These are phyloP conservation scores for Bipolaris cookei DNA, from an alignment of 2,329 filamentous ascomycete species.

Conservation along the genomic window DNA sequence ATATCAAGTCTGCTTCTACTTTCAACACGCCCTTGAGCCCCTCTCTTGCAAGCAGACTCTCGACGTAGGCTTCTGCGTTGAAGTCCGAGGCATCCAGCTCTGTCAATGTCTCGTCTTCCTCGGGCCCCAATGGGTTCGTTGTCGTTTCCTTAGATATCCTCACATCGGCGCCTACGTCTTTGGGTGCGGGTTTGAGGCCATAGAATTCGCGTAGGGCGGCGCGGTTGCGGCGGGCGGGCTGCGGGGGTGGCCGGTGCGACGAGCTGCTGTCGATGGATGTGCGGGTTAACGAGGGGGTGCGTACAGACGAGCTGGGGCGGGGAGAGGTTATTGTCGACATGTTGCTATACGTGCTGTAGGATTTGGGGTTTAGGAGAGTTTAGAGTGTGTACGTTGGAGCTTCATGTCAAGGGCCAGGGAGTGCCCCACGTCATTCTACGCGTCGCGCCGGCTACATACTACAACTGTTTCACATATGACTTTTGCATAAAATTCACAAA, in stretches of 20 bases:
- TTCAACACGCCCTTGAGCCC: conserved; percentile 72
- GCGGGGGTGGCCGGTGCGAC: conserved; percentile 33
- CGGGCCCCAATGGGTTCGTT: conserved; percentile 41
- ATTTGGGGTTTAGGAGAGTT: neutral
- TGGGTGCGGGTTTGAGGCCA: conserved; percentile 68
- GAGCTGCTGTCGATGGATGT: conserved; percentile 65
- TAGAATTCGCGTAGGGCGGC: conserved; percentile 93
- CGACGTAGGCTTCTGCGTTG: conserved; percentile 72
- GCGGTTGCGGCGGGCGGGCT: conserved; percentile 71
- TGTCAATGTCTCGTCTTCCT: conserved; percentile 63
- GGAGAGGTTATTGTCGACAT: conserved; percentile 68
- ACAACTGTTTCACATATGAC: neutral
- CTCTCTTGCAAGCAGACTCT: conserved; percentile 65
- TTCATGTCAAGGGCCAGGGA: conserved; percentile 31
- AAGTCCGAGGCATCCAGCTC: conserved; percentile 80
- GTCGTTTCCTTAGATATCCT: conserved; percentile 44
- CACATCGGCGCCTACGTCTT: conserved; percentile 30
- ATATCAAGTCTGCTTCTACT: conserved; percentile 72
- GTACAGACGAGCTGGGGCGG: conserved; percentile 63
- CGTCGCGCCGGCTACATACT: conserved; percentile 28
- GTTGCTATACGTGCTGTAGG: neutral
- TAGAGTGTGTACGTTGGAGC: conserved; percentile 5
- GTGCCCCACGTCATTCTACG: conserved; percentile 32
- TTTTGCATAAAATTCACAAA: neutral
- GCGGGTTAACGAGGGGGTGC: conserved; percentile 77